Evolutionary conservation across 805 yeast species (phyloP).

Genomic region (Candida glaebosa): DNA sequence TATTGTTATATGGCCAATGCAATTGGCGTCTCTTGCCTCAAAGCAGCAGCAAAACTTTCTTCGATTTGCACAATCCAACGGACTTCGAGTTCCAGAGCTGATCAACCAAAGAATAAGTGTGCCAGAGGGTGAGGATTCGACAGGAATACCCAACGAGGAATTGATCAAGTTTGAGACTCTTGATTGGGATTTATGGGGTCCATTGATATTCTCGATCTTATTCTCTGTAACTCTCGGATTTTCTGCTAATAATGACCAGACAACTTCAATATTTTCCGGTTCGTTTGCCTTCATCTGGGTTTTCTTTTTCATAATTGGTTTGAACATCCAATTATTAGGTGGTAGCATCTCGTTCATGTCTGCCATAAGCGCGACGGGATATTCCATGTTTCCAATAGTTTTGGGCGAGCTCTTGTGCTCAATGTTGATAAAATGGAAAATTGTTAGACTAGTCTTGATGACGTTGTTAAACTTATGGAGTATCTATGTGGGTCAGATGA

Average conservation of each 20-base stretch:
- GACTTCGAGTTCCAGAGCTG: constrained; percentile 34
- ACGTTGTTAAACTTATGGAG: constrained; percentile 56
- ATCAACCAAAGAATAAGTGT: constrained; percentile 21
- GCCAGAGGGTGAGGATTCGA: constrained; percentile 24
- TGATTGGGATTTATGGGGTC: constrained; percentile 74
- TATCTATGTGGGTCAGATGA: constrained; percentile 57
- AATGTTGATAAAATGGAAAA: constrained; percentile 43
- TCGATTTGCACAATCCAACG: constrained; percentile 33
- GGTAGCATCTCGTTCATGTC: constrained; percentile 63
- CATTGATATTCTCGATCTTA: constrained; percentile 56
- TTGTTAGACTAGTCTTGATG: constrained; percentile 48
- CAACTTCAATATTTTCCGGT: constrained; percentile 57
- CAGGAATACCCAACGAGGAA: constrained; percentile 19
- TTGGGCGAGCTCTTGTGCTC: constrained; percentile 48
- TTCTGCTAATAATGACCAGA: constrained; percentile 41
- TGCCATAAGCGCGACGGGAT: constrained; percentile 68
- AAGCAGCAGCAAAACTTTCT: constrained; percentile 31
- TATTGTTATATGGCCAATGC: constrained; percentile 44
- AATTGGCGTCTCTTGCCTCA: constrained; percentile 32
- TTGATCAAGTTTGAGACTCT: constrained; percentile 21
- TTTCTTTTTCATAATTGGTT: constrained; percentile 56
- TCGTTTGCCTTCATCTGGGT: constrained; percentile 63
- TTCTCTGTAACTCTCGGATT: constrained; percentile 53
- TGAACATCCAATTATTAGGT: constrained; percentile 62
- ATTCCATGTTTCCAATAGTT: constrained; percentile 64